These are phyloP conservation scores for Pleurotus djamor DNA, from an alignment of 768 basidiomycete genomes.

Conservation along the genomic window DNA sequence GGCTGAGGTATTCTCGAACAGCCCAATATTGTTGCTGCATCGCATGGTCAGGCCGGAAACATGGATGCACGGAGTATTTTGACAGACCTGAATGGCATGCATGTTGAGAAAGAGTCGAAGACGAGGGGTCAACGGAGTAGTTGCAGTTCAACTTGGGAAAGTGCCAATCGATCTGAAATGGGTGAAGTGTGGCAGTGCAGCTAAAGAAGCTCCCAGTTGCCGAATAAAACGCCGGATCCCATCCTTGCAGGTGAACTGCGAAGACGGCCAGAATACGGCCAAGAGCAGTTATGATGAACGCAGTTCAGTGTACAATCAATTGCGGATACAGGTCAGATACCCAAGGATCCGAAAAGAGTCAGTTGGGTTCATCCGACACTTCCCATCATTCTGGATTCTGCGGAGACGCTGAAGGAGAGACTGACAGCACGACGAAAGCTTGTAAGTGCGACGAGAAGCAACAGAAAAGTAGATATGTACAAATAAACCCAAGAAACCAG, in stretches of 20 bases:
- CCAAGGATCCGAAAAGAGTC: no score
- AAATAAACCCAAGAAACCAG: constrained; percentile 5
- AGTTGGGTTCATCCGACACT: not conserved
- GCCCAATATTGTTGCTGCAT: constrained; percentile 88
- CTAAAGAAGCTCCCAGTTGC: not conserved
- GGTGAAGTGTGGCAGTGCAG: constrained; percentile 6
- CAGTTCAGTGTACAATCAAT: no score
- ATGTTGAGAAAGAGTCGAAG: not conserved
- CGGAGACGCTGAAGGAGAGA: not conserved
- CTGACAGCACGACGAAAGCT: constrained; percentile 1
- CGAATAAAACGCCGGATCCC: constrained; percentile 2
- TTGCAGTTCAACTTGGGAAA: not conserved
- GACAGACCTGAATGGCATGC: constrained; percentile 19
- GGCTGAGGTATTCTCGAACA: constrained; percentile 91
- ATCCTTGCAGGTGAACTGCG: not conserved
- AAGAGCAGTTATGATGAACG: no score
- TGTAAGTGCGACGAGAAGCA: not conserved
- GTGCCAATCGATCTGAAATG: constrained; percentile 5
- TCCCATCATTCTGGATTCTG: not conserved
- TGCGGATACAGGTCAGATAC: no score
- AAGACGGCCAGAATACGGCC: no score
- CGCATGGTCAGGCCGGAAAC: constrained; percentile 4
- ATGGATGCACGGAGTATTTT: not conserved
- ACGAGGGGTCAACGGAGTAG: no score
- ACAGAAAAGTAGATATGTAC: not conserved